Evolutionary conservation across 2,329 filamentous ascomycete species (phyloP).

Genomic region (Nannizziopsis arthrosporioides): DNA sequence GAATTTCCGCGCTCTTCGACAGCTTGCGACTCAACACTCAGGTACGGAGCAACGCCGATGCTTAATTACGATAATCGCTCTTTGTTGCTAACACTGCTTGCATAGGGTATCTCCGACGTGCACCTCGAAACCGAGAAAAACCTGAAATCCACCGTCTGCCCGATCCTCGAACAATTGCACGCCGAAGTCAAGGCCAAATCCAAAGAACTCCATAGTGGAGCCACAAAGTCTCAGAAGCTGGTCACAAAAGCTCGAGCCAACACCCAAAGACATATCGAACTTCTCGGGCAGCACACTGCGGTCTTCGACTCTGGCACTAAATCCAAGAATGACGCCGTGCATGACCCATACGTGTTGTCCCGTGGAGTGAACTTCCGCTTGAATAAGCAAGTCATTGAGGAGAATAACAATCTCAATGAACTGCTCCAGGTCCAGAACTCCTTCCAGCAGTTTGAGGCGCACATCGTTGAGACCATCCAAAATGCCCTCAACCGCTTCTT

Average conservation of each 20-base stretch:
- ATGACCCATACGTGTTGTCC: conserved; percentile 82
- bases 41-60: conserved; percentile 30
- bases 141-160: conserved; percentile 73
- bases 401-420: conserved; percentile 93
- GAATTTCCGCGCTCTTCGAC: conserved; percentile 81
- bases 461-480: conserved; percentile 73
- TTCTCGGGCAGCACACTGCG: conserved; percentile 76
- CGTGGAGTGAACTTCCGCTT: conserved; percentile 73
- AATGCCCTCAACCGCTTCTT: conserved; percentile 72
- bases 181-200: conserved; percentile 93
- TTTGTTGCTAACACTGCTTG: neutral
- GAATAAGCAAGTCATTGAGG: conserved; percentile 80
- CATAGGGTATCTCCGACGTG: conserved; percentile 68
- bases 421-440: conserved; percentile 83
- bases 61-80: neutral
- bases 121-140: conserved; percentile 86
- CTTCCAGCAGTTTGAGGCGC: conserved; percentile 76
- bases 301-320: conserved; percentile 59
- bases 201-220: conserved; percentile 75
- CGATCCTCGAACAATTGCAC: conserved; percentile 80
- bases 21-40: conserved; percentile 86
- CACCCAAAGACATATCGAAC: conserved; percentile 93
- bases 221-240: conserved; percentile 72
- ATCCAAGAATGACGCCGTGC: conserved; percentile 55
- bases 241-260: conserved; percentile 76